Evolutionary conservation across 805 yeast species (phyloP).

Genomic region (Saturnispora dispora): DNA sequence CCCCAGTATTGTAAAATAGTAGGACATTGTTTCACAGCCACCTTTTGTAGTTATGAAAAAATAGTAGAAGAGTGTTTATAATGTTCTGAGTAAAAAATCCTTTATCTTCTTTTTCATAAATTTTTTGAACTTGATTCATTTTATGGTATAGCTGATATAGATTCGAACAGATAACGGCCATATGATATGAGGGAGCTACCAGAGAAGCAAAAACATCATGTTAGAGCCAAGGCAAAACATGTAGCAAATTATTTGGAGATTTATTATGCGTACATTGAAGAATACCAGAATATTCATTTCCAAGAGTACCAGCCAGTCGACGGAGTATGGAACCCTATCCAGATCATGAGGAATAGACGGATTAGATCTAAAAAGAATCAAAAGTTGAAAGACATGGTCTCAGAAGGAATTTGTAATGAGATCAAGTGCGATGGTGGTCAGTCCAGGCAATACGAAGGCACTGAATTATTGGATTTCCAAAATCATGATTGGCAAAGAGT

Average conservation of each 20-base stretch:
- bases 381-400: constrained; percentile 29
- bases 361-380: constrained; percentile 44
- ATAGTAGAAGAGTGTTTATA: background rate
- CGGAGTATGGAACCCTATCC: constrained; percentile 73
- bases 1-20: constrained; percentile 82
- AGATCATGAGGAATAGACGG: constrained; percentile 65
- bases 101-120: background rate
- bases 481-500: constrained; percentile 18
- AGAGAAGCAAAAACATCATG: background rate
- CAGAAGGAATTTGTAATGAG: background rate
- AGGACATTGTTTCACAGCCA: constrained; percentile 35
- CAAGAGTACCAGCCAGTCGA: constrained; percentile 42
- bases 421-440: background rate
- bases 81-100: background rate
- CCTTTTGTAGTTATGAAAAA: background rate
- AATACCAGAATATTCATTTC: constrained; percentile 28
- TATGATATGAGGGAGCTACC: background rate
- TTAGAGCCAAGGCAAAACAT: constrained; percentile 6
- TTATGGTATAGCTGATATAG: background rate
- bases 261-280: constrained; percentile 41
- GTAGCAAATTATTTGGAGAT: constrained; percentile 30
- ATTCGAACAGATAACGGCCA: background rate
- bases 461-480: background rate
- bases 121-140: background rate
- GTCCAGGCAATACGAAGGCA: background rate